Evolutionary conservation across 257 asterid genomes (phyloP).

Genomic region (Agastache rugosa): DNA sequence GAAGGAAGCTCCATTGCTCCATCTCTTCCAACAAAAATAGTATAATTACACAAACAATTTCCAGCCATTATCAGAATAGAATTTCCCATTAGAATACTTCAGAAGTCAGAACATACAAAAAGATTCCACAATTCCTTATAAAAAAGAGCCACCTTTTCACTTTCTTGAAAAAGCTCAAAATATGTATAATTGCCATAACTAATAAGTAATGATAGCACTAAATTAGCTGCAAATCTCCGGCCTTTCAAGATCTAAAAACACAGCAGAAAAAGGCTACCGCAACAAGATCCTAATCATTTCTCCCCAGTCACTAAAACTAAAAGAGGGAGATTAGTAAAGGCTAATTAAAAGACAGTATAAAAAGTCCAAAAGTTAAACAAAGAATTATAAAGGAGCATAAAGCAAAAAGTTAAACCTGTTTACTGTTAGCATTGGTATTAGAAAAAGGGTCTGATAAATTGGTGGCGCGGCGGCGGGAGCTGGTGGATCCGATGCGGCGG

Average conservation of each 20-base stretch:
- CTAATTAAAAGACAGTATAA: not conserved
- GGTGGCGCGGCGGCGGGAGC: conserved; percentile 82
- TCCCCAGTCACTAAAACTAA: not conserved
- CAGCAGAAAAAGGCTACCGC: not conserved
- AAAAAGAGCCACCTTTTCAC: conserved; percentile 30
- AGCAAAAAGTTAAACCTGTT: conserved; percentile 45
- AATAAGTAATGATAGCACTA: conserved; percentile 15
- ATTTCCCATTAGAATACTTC: too few species aligned
- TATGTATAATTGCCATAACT: conserved; percentile 2
- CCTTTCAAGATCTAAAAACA: conserved; percentile 20
- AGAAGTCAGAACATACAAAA: conserved; percentile 16
- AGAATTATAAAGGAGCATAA: conserved; percentile 5
- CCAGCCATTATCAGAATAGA: too few species aligned
- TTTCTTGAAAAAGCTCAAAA: conserved; percentile 28
- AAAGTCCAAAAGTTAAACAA: not conserved
- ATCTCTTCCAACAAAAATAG: not conserved
- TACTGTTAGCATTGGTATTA: conserved; percentile 37
- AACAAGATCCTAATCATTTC: conserved; percentile 39
- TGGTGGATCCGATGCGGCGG: conserved; percentile 88
- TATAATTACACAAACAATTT: too few species aligned
- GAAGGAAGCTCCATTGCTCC: not conserved
- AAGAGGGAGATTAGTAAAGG: not conserved
- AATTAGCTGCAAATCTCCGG: not conserved
- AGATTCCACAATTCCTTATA: conserved; percentile 4
- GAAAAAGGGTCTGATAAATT: conserved; percentile 59